Evolutionary conservation across 2,329 filamentous ascomycete genomes (phyloP), one percentile per base, ranked within the genome.

Genomic region (Clonostachys solani): DNA sequence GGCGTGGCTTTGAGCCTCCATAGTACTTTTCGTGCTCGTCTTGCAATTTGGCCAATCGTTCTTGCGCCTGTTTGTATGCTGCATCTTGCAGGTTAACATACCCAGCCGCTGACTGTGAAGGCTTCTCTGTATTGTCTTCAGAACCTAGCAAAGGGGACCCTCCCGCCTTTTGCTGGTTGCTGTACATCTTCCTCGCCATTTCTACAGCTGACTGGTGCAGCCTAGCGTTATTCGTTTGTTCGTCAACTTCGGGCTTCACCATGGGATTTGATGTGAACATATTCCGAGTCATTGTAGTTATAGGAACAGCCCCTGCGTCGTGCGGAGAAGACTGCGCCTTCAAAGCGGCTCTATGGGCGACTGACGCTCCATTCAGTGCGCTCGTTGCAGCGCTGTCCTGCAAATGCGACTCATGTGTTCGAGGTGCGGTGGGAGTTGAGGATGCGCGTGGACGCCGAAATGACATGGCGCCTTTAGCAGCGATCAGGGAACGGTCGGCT

Each of bases 131-230:
- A 10, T 60, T 59, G 8, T 60, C 61, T 29, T 29, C 23, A 10
- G 23, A 29, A 29, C 23, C 23, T 29, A 29, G 23, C 23, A 29
- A 10, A 29, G 23, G 23, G 8, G 23, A 29, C 23, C 23, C 23
- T 13, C 56, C 62, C 50, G 76, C 77, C 50, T 77, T 80, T 51
- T 89, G 81, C 55, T 90, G 84, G 34, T 81, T 73, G 12, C 74
- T 80, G 60, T 91, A 96, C 83, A 96, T 92, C 55, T 86, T 82
- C 65, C 86, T 87, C 7, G 92, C 91, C 90, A 96, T 95, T 12
- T 87, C 89, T 4, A 96, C 73, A 3, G 92, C 90, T 17, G 90
- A 92, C 33, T 90, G 89, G 52, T 86, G 86, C 4, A 95, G 72
- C 5, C 84, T 82, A 54, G 90, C 86, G 41, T 84, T 80, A 49